Evolutionary conservation across 345 rosid genomes (phyloP), one percentile per base, ranked within the genome.

Genomic region (Linum tenue): DNA sequence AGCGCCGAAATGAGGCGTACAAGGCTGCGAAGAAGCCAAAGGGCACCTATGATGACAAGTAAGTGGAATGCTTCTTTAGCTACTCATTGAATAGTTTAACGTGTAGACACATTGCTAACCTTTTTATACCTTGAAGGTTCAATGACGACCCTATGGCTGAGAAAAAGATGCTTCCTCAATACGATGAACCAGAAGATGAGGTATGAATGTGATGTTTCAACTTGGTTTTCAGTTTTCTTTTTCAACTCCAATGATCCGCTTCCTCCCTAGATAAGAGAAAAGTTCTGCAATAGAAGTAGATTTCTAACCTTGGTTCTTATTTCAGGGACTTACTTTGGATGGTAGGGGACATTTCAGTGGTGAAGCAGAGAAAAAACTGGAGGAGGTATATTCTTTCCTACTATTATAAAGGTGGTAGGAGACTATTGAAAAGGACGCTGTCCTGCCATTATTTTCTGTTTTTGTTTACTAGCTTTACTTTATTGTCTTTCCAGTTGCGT

Each of bases 301-400:
- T 58, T 15, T 60, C 63, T 5, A 39, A 43, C 15, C 31, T 22
- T 70, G 59, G 11, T 59, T n/a, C 62, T 50, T 75, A 64, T 74
- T 78, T 64, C 77, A 90, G 98, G 97, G 97, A 10, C 66, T 92
- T 56, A 76, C 88, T 70, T 81, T 92, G 63, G 96, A 90, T 82
- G 88, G 83, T 66, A 81, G 84, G 69, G 97, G 97, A 12, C 88
- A 74, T 65, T 86, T 92, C 69, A 81, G 86, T 7, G 91, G 84
- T 69, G 98, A 86, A 81, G 98, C 98, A 48, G 97, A 92, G 83
- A 88, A 85, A 80, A 92, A 86, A 82, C 78, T 92, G 50, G 97
- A 85, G 64, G 96, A 90, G 97, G 97, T 90, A 75, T 36, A 60
- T 40, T 66, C 48, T 16, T 56, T 75, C 63, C 37, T 43, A 37